Base-by-base conservation (phyloP, 805 yeast genomes). In the Barnettozyma sp. region DNA sequence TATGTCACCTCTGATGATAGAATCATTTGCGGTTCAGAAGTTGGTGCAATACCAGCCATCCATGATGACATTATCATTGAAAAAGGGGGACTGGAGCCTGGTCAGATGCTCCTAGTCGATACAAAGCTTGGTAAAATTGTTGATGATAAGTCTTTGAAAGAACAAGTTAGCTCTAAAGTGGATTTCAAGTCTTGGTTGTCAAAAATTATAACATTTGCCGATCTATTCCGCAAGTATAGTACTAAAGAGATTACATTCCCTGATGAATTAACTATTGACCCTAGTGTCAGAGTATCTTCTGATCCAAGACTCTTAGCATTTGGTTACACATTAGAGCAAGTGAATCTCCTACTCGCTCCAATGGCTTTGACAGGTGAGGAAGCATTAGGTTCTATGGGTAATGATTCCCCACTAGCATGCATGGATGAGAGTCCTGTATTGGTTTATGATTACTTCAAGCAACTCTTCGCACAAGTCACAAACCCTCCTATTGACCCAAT, bases 401-500 rank as follows among this genome's bases (percentile, higher is more conserved):
- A 90, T 56, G 98, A 90, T 57, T 78, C 92, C 34, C 94, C 97
- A 10, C 69, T 90, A 46, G 97, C 97, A 0, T 92, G 98, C 63
- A 66, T 90, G 49, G 81, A 95, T 25, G 90, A 84, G 56, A 94
- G 87, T 62, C 97, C 98, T 28, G 81, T 80, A 48, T 65, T 92
- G 44, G 67, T 86, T 44, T 90, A 83, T 60, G 98, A 92, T 55
- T 90, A 90, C 65, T 92, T 90, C 71, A 78, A 95, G 54, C 95
- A 90, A 61, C 71, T 90, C 55, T 90, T 90, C 65, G 98, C 98
- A 15, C 98, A 90, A 65, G 98, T 90, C 38, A 90, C 98, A 22
- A 90, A 90, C 65, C 98, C 98, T 39, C 97, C 98, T 34, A 92
- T 90, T 56, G 98, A 90, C 60, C 97, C 98, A 35, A 92, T 90